A percentile compares a stretch with the other conserved stretches of the same genome.
Conservation (phyloP, 768 basidiomycete genomes). For the Mycena olivaceomarginata region DNA sequence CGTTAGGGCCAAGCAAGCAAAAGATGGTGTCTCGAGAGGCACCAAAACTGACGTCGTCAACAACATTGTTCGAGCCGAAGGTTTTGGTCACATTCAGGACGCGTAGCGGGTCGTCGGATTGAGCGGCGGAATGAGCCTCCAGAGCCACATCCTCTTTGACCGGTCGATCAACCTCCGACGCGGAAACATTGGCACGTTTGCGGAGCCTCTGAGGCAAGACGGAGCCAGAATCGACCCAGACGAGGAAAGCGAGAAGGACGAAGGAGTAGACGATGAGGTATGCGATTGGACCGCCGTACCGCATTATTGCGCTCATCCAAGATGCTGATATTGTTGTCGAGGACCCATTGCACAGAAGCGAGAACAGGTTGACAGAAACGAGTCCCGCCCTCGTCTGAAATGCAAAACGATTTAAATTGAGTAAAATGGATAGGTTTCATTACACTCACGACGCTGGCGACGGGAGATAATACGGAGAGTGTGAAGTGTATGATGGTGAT, state of each 20-base stretch:
- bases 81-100: constrained; percentile 79
- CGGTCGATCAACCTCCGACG: constrained; percentile 35
- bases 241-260: constrained; percentile 76
- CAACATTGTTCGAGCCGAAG: constrained; percentile 74
- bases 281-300: constrained; percentile 84
- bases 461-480: constrained; percentile 79
- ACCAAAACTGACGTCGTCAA: constrained; percentile 84
- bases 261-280: constrained; percentile 81
- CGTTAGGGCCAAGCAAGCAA: constrained; percentile 87
- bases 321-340: constrained; percentile 64
- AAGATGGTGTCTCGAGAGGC: constrained; percentile 79
- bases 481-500: constrained; percentile 84
- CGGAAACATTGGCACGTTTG: constrained; percentile 35
- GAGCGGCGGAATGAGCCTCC: constrained; percentile 69
- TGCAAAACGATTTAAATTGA: constrained; percentile 4
- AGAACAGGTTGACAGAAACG: constrained; percentile 88
- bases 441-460: constrained; percentile 78
- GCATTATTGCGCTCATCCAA: constrained; percentile 71
- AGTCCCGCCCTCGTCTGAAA: constrained; percentile 79
- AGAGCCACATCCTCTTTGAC: constrained; percentile 71
- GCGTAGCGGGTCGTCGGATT: constrained; percentile 75
- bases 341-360: constrained; percentile 77
- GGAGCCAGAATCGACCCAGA: constrained; percentile 85
- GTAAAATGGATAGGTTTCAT: constrained; percentile 1
- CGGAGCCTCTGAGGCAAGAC: constrained; percentile 63